A percentile compares a stretch with the other conserved stretches of the same genome.
These are phyloP conservation scores for Beauveria scarabaeidicola DNA, from an alignment of 2,329 filamentous ascomycete genomes.

Conservation along the genomic window DNA sequence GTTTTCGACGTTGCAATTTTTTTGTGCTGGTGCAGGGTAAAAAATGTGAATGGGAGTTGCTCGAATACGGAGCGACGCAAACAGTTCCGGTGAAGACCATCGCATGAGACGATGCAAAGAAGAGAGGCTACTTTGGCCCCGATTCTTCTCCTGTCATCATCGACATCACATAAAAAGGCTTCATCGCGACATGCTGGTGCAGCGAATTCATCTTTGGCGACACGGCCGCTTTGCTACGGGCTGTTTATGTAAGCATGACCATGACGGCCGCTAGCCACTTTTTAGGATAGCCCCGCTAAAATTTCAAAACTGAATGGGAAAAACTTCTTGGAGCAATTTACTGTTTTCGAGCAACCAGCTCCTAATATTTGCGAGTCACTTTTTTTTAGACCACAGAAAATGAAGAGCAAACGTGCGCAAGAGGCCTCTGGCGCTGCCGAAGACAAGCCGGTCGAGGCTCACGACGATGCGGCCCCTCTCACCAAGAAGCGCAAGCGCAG, in stretches of 20 bases:
- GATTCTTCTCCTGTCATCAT: not conserved
- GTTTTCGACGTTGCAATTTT: not conserved
- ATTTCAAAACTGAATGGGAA: conserved; percentile 3
- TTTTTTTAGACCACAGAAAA: conserved; percentile 13
- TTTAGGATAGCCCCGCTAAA: conserved; percentile 2
- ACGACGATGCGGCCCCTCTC: conserved; percentile 17
- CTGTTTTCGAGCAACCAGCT: not conserved
- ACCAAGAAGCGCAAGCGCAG: conserved; percentile 30
- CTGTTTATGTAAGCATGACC: not conserved
- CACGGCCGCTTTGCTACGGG: not conserved
- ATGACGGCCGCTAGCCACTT: not conserved
- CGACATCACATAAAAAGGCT: not conserved
- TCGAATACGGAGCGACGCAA: too few relatives aligned
- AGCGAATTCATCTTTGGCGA: not conserved
- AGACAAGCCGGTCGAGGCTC: conserved; percentile 18
- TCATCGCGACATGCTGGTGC: not conserved
- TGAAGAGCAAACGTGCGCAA: conserved; percentile 33
- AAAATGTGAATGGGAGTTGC: too few relatives aligned
- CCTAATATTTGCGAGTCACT: not conserved
- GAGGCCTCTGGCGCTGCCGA: conserved; percentile 22
- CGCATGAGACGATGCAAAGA: too few relatives aligned
- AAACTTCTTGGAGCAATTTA: conserved; percentile 7
- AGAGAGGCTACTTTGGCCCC: too few relatives aligned
- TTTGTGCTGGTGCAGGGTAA: not conserved
- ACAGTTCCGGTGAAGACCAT: not conserved